Conservation (phyloP, 2,329 filamentous ascomycete species). For the Monilinia polystroma region DNA sequence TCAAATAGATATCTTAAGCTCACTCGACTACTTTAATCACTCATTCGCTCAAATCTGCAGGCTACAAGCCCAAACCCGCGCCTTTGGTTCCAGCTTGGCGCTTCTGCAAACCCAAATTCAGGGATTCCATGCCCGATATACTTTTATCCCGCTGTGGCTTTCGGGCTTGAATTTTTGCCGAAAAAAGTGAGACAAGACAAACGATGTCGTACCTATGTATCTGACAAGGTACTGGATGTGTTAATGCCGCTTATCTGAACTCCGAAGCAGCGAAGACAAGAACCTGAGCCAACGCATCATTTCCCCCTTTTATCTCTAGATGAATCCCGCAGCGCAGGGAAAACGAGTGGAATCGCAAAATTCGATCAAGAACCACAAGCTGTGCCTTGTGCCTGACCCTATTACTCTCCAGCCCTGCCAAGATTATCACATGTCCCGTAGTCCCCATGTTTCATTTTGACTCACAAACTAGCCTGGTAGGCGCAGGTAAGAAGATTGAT, state of each 20-base stretch:
- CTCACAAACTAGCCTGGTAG: not conserved
- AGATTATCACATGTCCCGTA: not conserved
- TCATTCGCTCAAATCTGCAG: not conserved
- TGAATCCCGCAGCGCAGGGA: not conserved
- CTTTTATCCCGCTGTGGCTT: conserved; percentile 1
- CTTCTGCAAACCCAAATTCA: not conserved
- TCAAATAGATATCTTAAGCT: too few species aligned
- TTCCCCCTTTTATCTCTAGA: not conserved
- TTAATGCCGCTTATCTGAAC: not conserved
- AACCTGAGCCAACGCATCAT: not conserved
- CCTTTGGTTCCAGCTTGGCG: conserved; percentile 5
- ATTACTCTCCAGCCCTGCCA: not conserved
- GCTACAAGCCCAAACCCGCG: not conserved
- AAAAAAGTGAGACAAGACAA: too few species aligned
- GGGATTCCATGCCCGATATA: not conserved
- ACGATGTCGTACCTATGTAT: too few species aligned
- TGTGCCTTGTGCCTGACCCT: not conserved
- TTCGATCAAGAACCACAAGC: not conserved
- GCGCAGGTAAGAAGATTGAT: not conserved
- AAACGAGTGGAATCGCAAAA: not conserved
- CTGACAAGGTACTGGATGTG: too few species aligned
- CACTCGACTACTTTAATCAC: not conserved
- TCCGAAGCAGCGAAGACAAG: not conserved
- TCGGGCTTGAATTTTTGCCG: not conserved
- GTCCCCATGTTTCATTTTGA: conserved; percentile 2